Conservation (phyloP, 768 basidiomycete genomes). For the Kwoniella mangroviensis region DNA sequence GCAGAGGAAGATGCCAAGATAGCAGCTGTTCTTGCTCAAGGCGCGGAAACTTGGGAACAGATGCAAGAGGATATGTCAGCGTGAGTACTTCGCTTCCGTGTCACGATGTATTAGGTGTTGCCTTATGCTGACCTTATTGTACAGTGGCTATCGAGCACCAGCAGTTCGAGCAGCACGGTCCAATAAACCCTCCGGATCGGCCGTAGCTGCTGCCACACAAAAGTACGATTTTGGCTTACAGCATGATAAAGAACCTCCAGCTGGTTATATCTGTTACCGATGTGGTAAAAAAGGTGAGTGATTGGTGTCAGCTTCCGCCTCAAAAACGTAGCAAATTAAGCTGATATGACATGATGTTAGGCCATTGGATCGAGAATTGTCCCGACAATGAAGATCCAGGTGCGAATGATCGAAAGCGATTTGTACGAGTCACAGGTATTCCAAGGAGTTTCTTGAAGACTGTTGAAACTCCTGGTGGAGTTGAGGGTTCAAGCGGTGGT, state of each 20-base stretch:
- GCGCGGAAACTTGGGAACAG: slow-evolving; percentile 95
- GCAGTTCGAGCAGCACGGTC: slow-evolving; percentile 24
- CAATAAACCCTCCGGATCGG: slow-evolving; percentile 21
- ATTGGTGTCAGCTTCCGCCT: too few species aligned
- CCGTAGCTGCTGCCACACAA: slow-evolving; percentile 37
- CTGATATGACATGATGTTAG: slow-evolving; percentile 59
- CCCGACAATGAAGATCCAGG: slow-evolving; percentile 96
- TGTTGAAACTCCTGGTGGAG: slow-evolving; percentile 72
- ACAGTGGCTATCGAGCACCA: slow-evolving; percentile 20
- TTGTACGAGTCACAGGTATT: slow-evolving; percentile 97
- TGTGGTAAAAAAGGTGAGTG: slow-evolving; percentile 89
- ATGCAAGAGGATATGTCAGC: slow-evolving; percentile 99
- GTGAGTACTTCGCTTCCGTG: slow-evolving; percentile 68
- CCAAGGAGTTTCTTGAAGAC: slow-evolving; percentile 96
- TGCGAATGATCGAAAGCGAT: slow-evolving; percentile 89
- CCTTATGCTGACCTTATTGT: neutral
- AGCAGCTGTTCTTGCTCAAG: slow-evolving; percentile 96
- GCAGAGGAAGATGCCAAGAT: slow-evolving; percentile 92
- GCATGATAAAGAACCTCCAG: slow-evolving; percentile 65
- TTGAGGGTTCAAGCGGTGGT: slow-evolving; percentile 66
- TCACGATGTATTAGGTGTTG: neutral
- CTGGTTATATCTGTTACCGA: slow-evolving; percentile 97
- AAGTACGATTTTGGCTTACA: slow-evolving; percentile 65
- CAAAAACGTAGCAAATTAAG: neutral
- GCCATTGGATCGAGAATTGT: slow-evolving; percentile 99